Conservation (phyloP, 164 flowering plant genomes). For the Sextonia rubra region DNA sequence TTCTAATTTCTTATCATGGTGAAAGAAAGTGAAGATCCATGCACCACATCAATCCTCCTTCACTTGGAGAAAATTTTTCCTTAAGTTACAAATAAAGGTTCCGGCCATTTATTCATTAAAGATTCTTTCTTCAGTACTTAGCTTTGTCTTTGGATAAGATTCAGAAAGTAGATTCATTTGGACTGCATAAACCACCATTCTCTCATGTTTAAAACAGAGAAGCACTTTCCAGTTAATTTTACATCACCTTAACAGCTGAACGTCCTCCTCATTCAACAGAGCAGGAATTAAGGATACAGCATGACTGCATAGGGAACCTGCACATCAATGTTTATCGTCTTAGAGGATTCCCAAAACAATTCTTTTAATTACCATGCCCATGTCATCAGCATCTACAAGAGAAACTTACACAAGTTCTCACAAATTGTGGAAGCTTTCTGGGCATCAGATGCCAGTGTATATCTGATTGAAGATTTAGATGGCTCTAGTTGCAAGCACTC, state of each 20-base stretch:
- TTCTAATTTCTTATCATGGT: no score
- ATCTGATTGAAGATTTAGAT: conserved; percentile 35
- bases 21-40: no score
- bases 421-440: conserved; percentile 46
- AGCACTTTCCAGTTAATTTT: background rate
- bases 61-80: no score
- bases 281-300: conserved; percentile 79
- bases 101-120: no score
- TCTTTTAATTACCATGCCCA: background rate
- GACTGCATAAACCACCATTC: background rate
- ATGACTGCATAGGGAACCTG: conserved; percentile 82
- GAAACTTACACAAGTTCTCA: conserved; percentile 59
- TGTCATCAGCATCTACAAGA: conserved; percentile 1
- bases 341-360: conserved; percentile 1
- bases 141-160: no score
- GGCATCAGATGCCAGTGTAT: conserved; percentile 30
- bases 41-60: no score
- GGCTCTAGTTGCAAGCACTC: conserved; percentile 52
- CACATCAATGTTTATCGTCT: conserved; percentile 22
- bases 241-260: conserved; percentile 74
- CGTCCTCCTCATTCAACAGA: conserved; percentile 76
- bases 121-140: no score
- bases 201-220: background rate
- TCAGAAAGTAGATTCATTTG: background rate
- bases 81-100: no score